Evolutionary conservation across 75 land plant genomes (phyloP), one percentile per base, ranked within the genome.

Genomic region (Cunninghamia lanceolata): DNA sequence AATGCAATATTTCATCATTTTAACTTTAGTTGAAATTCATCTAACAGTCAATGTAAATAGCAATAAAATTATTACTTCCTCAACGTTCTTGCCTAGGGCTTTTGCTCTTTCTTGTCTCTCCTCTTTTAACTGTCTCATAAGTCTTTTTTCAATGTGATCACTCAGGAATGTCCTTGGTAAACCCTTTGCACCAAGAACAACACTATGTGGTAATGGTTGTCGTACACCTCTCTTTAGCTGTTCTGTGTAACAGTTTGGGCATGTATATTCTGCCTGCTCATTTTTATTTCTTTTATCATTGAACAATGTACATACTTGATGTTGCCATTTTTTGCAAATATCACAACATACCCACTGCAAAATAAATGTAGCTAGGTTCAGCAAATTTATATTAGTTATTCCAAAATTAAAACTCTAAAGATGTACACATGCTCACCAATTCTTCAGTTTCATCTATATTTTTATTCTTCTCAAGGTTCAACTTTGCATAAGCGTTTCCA

Each of bases 371-470:
- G 30, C 30, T 38, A 43, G 1, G 46, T 25, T 80, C 82, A 80
- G 47, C 14, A 43, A 43, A 45, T n/a, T 11, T 40, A 45, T n/a
- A 25, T 4, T 40, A n/a, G 30, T n/a, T 43, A 80, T 45, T 40
- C 47, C 34, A 28, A 80, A 28, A 28, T 45, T 80, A 28, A 28
- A 39, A 77, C n/a, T 45, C 50, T 80, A 1, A 40, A 84, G 32
- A 47, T 30, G 59, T 47, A 53, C 25, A 30, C 32, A 87, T 56
- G 81, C 88, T 73, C 89, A 98, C 99, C 94, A 92, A 94, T 93
- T 98, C 99, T 86, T 94, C 99, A 85, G 92, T 93, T 87, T 95
- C 99, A 76, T 97, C 99, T 76, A 95, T 97, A 90, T 98, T 96
- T 87, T 89, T 97, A 89, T 93, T 90, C 90, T 95, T 97, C 85